These are phyloP conservation scores for Favolaschia claudopus DNA, from an alignment of 768 basidiomycete genomes.

Conservation along the genomic window DNA sequence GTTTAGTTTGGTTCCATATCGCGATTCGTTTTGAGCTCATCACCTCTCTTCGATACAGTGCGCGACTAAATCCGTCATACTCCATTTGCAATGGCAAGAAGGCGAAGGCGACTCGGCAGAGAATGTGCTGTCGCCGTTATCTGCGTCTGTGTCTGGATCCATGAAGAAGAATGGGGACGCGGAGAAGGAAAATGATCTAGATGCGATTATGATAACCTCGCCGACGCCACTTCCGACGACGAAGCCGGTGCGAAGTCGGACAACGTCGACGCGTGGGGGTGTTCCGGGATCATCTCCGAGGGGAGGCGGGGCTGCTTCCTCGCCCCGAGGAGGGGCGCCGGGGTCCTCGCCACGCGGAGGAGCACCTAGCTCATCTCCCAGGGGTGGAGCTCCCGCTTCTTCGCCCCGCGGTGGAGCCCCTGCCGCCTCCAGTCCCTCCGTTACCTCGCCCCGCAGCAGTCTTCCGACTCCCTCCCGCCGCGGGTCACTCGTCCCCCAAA, in stretches of 20 bases:
- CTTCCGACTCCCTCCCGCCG: constrained; percentile 12
- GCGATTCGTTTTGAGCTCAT: not conserved
- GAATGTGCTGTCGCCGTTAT: too few relatives aligned
- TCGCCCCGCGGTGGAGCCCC: constrained; percentile 14
- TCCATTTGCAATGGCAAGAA: constrained; percentile 89
- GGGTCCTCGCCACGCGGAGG: not conserved
- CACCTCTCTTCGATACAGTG: constrained; percentile 56
- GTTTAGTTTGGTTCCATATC: constrained; percentile 34
- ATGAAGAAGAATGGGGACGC: not conserved
- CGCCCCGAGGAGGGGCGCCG: not conserved
- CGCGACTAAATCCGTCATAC: constrained; percentile 85
- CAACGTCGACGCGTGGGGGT: constrained; percentile 17
- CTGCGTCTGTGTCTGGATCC: not conserved
- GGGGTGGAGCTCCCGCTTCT: not conserved
- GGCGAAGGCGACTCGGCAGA: constrained; percentile 46
- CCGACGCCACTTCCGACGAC: constrained; percentile 32
- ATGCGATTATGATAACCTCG: constrained; percentile 18
- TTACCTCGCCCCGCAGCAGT: not conserved
- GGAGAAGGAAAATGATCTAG: not conserved
- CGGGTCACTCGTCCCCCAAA: constrained; percentile 21
- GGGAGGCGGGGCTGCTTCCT: too few relatives aligned
- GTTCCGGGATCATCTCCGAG: not conserved
- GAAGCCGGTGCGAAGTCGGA: constrained; percentile 11
- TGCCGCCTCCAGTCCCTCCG: not conserved
- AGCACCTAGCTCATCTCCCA: not conserved